Evolutionary conservation across 1,284 basidiomycete species (phyloP), one percentile per base, ranked within the genome.

Genomic region (Austroboletus sp.): DNA sequence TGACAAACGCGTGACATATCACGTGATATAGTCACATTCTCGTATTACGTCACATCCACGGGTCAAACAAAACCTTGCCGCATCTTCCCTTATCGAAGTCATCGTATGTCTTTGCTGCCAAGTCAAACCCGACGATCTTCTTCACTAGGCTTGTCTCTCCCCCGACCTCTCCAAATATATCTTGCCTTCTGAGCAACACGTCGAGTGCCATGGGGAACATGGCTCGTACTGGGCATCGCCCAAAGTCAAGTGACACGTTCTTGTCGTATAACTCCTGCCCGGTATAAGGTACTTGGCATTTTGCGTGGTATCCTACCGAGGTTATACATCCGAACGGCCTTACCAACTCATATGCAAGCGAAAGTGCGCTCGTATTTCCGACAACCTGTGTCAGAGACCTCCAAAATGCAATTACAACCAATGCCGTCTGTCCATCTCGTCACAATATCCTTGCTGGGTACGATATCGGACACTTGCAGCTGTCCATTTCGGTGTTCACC

Each of bases 221-320:
- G 1, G 84, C 79, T 12, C 83, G 75, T 6, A 89, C 90, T 13
- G 89, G 89, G 60, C 91, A 95, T 13, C 91, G 76, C 8, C 91
- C 92, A 61, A 91, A 92, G 55, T 86, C 82, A 44, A 89, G 70
- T 2, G 80, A 82, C 5, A 85, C 73, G 59, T 92, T 93, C 68
- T 92, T 91, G 67, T 80, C 74, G 66, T 94, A 95, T 34, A 89
- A 63, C 36, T 80, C 69, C 7, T 71, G 66, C 11, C 83, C 82
- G 6, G 71, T 78, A 54, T 80, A 80, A 0, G 83, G 83, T 26
- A 85, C 52, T 8, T 63, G 70, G 0, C 69, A 69, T 36, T 66
- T 69, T 45, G 78, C 74, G 49, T 85, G 82, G 12, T 89, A 85
- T 6, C 90, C 90, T 16, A 89, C 85, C 5, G 84, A 88, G 27